Base-by-base conservation (phyloP, 2,329 filamentous ascomycete genomes). In the Parascedosporium putredinis region DNA sequence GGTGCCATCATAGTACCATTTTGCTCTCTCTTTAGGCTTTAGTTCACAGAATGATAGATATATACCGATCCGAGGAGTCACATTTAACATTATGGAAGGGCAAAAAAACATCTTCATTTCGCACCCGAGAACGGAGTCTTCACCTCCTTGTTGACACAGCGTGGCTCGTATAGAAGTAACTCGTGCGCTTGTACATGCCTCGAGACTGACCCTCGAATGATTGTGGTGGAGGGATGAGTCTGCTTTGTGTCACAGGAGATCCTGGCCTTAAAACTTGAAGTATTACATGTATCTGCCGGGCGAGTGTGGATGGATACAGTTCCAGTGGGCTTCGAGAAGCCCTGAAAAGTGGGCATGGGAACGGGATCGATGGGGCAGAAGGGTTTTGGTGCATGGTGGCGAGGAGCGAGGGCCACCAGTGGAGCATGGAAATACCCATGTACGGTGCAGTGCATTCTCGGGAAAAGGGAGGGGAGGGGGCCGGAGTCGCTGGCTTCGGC, bases 271-370 rank as follows among this genome's bases (percentile, higher is more conserved):
- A 36, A 38, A 36, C 27, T 8, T 20, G 29, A 25, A 1, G 16
- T 33, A 29, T 27, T 46, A 29, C 44, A 46, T 27, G 24, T 46
- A 48, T 36, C 14, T 48, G 46, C 46, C 46, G 33, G n/a, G 6
- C 29, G 25, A 36, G 16, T 48, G 22, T 48, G 47, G 34, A 31
- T 43, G 34, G 18, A 8, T 16, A 40, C 33, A 25, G 8, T 49
- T 43, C 47, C 25, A 25, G 34, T 12, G 31, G 47, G 47, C 47
- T 49, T 49, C 47, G 22, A 27, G 47, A 49, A 42, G 36, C 22
- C 33, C 34, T 43, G 31, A 22, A 48, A 48, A 36, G 31, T 42
- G 34, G 36, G 24, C 36, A 31, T 23, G 18, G 23, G 2, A 34
- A 20, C 25, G 27, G 45, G 45, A 47, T 23, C 33, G 16, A 34